phyloP scores from a whole-genome alignment of 345 rosid species.

The Capsella bursapastoris region DNA sequence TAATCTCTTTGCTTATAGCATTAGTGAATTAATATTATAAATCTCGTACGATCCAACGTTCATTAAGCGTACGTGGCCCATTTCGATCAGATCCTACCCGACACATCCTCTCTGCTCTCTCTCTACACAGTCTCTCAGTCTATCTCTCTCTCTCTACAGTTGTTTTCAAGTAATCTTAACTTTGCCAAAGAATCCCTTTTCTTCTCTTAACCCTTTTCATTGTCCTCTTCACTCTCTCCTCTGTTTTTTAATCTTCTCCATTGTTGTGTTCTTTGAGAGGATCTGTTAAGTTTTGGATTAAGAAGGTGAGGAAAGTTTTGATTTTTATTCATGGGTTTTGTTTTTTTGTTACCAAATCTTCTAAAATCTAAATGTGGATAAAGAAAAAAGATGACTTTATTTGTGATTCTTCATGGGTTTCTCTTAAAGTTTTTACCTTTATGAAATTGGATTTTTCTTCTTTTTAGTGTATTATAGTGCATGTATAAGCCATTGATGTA shows the following conservation, averaged over 20 bases:
- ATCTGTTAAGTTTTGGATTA: constrained; percentile 16
- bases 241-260: constrained; percentile 26
- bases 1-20: not conserved
- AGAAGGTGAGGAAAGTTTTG: constrained; percentile 34
- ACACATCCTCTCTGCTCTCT: constrained; percentile 40
- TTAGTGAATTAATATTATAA: not conserved
- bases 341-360: not conserved
- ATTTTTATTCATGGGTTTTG: not conserved
- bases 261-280: constrained; percentile 22
- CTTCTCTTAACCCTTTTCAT: constrained; percentile 24
- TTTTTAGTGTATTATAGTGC: constrained; percentile 9
- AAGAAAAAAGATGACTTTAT: constrained; percentile 26
- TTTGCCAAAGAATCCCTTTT: constrained; percentile 37
- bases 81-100: constrained; percentile 46
- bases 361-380: constrained; percentile 35
- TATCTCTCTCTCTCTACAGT: constrained; percentile 28
- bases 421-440: constrained; percentile 35
- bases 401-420: constrained; percentile 44
- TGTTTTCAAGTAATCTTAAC: constrained; percentile 46
- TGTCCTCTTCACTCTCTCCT: constrained; percentile 5
- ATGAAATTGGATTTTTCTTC: not conserved
- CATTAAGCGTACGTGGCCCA: constrained; percentile 51
- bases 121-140: constrained; percentile 18
- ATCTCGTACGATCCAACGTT: constrained; percentile 43
- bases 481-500: constrained; percentile 40